Base-by-base conservation (phyloP, 1,284 basidiomycete genomes). In the Cryptococcus sp. region DNA sequence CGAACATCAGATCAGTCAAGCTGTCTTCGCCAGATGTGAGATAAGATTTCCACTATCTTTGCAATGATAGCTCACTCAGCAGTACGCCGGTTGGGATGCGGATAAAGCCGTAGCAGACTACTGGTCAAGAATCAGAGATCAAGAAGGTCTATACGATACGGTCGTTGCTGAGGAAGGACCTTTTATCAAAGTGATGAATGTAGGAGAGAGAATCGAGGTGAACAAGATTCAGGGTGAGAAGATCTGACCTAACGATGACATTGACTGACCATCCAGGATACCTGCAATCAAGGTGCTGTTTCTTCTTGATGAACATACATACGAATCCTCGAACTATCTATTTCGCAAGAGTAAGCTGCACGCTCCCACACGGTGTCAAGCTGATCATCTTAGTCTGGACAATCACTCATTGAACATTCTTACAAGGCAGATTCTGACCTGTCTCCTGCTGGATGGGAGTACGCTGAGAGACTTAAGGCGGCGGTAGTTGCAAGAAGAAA, bases 361-460 rank as follows among this genome's bases (percentile, higher is more conserved):
- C 23, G 30, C 34, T 35, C 13, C 32, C 49, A 58, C 54, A 46
- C 35, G n/a, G 14, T 33, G 42, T 52, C 42, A 23, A 23, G 36
- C 50, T 49, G 4, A 46, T 3, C 6, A 4, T 61, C 23, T 10
- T 46, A 79, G 89, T 94, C 91, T 4, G 92, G 92, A 10, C 91
- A 92, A 81, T 96, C 90, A 5, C 82, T 97, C 56, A 94, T 98
- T 62, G 96, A 99, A 72, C 96, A 98, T 73, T 96, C 94, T 4
- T 98, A 95, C 81, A 97, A 96, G 78, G 94, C 95, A 34, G 95
- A 98, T 71, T 93, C 95, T 0, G 96, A 98, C 71, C 83, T 99
- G 6, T 96, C 92, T 0, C 88, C 90, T 2, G 87, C 87, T 0
- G 95, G 95, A 4, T 92, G 90, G 89, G 91, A 96, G 59, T 99